These are phyloP conservation scores for Malus orientalis DNA, from an alignment of 306 rosid species.

Conservation along the genomic window DNA sequence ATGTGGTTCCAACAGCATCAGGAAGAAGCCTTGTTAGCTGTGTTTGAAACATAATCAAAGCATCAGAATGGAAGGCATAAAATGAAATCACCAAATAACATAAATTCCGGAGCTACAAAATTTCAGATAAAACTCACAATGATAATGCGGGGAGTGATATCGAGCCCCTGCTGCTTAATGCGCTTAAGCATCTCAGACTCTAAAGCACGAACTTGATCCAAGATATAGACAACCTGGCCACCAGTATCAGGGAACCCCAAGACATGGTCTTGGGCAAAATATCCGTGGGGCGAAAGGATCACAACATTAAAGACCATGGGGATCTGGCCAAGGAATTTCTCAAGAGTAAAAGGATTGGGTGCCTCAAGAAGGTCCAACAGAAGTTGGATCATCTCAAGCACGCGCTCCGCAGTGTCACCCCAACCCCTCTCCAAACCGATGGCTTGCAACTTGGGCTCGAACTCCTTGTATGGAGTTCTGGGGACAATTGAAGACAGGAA, in stretches of 20 bases:
- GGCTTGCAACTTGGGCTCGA: slow-evolving; percentile 77
- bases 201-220: slow-evolving; percentile 99
- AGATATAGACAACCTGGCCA: slow-evolving; percentile 98
- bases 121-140: slow-evolving; percentile 45
- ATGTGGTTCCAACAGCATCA: slow-evolving; percentile 93
- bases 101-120: neutral
- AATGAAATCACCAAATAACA: neutral
- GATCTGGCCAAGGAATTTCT: slow-evolving; percentile 82
- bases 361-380: slow-evolving; percentile 99
- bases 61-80: slow-evolving; percentile 4
- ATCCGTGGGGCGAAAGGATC: slow-evolving; percentile 94
- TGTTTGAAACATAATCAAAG: neutral
- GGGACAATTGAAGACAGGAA: slow-evolving; percentile 43
- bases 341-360: slow-evolving; percentile 92
- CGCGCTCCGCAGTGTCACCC: slow-evolving; percentile 88
- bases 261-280: slow-evolving; percentile 93
- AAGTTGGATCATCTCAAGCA: slow-evolving; percentile 75
- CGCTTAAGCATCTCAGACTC: slow-evolving; percentile 92
- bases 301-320: slow-evolving; percentile 98
- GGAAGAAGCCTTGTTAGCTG: slow-evolving; percentile 97
- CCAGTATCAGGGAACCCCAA: slow-evolving; percentile 98
- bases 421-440: slow-evolving; percentile 96
- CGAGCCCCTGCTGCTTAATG: slow-evolving; percentile 86
- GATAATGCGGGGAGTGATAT: slow-evolving; percentile 80
- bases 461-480: slow-evolving; percentile 54